Conservation (phyloP, 768 basidiomycete species). For the Cyathus striatus region DNA sequence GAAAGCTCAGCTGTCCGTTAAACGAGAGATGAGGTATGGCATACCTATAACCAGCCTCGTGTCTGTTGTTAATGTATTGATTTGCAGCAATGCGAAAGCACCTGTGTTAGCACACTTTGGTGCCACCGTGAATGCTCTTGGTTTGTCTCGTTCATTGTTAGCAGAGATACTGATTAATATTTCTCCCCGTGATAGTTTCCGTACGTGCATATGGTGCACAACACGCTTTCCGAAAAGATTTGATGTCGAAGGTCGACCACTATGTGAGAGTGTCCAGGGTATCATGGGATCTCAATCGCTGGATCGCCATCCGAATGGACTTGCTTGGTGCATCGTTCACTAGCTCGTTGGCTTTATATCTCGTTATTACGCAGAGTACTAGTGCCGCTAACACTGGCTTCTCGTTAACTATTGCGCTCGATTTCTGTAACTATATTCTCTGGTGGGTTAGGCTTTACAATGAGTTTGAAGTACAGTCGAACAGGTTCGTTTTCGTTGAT, state of each 20-base stretch:
- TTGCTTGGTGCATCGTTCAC: constrained; percentile 21
- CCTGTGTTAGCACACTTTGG: constrained; percentile 37
- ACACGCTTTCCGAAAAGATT: constrained; percentile 39
- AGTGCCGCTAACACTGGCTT: constrained; percentile 45
- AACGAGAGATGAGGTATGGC: constrained; percentile 32
- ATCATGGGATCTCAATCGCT: constrained; percentile 50
- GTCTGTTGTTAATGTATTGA: constrained; percentile 14
- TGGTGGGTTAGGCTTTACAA: constrained; percentile 2
- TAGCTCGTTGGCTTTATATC: background rate
- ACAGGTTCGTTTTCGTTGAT: background rate
- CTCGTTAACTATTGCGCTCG: constrained; percentile 51
- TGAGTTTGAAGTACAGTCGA: constrained; percentile 2
- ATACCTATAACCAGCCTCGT: constrained; percentile 9
- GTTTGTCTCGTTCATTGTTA: constrained; percentile 13
- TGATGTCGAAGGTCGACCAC: constrained; percentile 48
- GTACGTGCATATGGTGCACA: constrained; percentile 68
- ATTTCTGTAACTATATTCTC: constrained; percentile 3
- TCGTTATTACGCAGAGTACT: constrained; percentile 18
- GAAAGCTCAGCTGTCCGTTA: constrained; percentile 29
- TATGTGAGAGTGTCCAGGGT: constrained; percentile 40
- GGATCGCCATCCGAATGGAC: constrained; percentile 50
- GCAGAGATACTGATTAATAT: background rate
- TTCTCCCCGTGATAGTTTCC: constrained; percentile 26
- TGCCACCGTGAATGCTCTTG: constrained; percentile 40
- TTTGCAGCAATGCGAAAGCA: constrained; percentile 2